Conservation (phyloP, 768 basidiomycete species). For the Leccinum incarnatum region DNA sequence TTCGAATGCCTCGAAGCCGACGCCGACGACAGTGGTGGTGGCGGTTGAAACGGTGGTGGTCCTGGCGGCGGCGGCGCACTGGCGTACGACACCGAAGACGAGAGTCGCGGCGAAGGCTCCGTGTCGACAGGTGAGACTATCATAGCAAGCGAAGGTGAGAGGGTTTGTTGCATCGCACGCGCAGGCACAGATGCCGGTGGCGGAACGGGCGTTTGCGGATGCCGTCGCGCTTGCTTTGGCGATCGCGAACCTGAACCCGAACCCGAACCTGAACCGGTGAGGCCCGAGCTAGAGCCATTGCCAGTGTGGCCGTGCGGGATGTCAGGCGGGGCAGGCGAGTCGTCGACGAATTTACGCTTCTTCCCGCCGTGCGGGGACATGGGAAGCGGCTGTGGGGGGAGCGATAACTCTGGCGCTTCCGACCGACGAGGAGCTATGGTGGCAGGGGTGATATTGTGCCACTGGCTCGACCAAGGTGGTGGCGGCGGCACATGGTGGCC, state of each 20-base stretch:
- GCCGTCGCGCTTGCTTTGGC: conserved; percentile 33
- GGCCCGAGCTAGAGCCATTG: conserved; percentile 7
- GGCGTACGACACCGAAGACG: conserved; percentile 26
- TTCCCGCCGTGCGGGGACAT: conserved; percentile 32
- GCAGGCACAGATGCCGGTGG: conserved; percentile 24
- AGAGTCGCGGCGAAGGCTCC: conserved; percentile 31
- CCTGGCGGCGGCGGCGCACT: conserved; percentile 11
- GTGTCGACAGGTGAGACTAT: conserved; percentile 35
- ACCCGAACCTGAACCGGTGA: neutral
- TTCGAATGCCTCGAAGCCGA: conserved; percentile 18
- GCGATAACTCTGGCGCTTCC: conserved; percentile 25
- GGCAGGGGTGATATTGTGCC: conserved; percentile 23
- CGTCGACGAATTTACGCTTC: conserved; percentile 35
- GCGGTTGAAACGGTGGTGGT: conserved; percentile 13
- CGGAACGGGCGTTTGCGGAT: conserved; percentile 33
- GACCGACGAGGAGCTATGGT: conserved; percentile 19
- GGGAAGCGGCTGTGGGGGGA: conserved; percentile 10
- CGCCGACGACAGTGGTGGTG: neutral
- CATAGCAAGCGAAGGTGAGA: conserved; percentile 35
- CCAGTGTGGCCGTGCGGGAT: conserved; percentile 9
- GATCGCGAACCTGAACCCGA: conserved; percentile 32
- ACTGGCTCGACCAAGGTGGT: conserved; percentile 34
- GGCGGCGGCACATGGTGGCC: conserved; percentile 35
- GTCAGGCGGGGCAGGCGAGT: conserved; percentile 29
- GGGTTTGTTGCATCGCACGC: conserved; percentile 34